A percentile compares a stretch with the other conserved stretches of the same genome.
phyloP scores from a whole-genome alignment of 257 asterid genomes.

The Echium plantagineum region DNA sequence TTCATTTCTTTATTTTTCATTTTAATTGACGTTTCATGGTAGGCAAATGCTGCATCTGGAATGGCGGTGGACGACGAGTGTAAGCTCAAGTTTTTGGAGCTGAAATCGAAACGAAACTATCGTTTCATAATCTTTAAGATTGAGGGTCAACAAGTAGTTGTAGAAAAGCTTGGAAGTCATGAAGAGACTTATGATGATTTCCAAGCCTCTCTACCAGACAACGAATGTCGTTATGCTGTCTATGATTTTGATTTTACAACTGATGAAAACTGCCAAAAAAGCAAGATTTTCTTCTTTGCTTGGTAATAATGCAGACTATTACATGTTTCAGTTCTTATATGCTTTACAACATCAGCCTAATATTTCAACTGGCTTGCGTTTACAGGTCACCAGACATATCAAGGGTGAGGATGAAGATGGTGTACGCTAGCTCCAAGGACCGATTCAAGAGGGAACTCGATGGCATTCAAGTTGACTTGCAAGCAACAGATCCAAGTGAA shows the following conservation, averaged over 20 bases:
- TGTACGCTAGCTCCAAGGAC: constrained; percentile 80
- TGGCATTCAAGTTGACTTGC: constrained; percentile 74
- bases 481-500: constrained; percentile 84
- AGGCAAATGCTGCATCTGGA: constrained; percentile 80
- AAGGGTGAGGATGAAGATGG: constrained; percentile 84
- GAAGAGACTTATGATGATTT: constrained; percentile 46
- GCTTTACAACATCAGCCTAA: background rate
- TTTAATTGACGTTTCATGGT: background rate
- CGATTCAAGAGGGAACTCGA: constrained; percentile 82
- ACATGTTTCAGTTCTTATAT: background rate
- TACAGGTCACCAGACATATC: constrained; percentile 69
- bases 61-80: constrained; percentile 67
- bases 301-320: constrained; percentile 25
- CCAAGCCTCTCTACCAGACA: constrained; percentile 41
- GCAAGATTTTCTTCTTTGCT: constrained; percentile 79
- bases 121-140: constrained; percentile 62
- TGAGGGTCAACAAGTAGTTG: constrained; percentile 49
- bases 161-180: constrained; percentile 64
- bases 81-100: constrained; percentile 62
- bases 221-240: constrained; percentile 82
- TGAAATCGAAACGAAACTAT: constrained; percentile 61
- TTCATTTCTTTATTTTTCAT: background rate
- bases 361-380: background rate
- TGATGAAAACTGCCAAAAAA: constrained; percentile 68
- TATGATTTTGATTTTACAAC: constrained; percentile 72